Base-by-base conservation (phyloP, 306 rosid species). In the Vigna radiata region DNA sequence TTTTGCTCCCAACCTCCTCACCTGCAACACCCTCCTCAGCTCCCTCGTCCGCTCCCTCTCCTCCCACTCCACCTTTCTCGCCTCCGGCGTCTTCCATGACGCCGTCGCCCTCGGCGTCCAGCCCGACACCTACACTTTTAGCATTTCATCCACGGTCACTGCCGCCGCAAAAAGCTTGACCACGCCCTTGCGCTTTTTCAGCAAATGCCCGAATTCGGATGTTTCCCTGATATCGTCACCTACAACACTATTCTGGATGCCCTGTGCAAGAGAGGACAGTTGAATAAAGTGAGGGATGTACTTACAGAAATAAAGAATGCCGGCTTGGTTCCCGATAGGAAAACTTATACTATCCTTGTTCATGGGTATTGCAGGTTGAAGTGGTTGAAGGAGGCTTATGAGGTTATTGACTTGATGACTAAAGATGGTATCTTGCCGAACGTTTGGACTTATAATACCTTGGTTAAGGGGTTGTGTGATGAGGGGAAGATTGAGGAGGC, bases 351-450 rank as follows among this genome's bases (percentile, higher is more conserved):
- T 61, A 88, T 94, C 46, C 81, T 94, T 85, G 88, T 94, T 76
- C 86, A 68, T 81, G 98, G 96, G 65, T 94, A 92, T 81, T 92
- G 98, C 73, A 90, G 81, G 77, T 62, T 92, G 80, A 89, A 89
- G 62, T 87, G 84, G 91, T 44, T 92, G 82, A 86, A 89, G 84
- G 97, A 94, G 64, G 98, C 97, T 6, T 79, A 75, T 1, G 72
- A 77, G 82, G 83, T 94, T 82, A 63, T 94, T 9, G 88, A 94
- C 39, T 77, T 92, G 82, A 91, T 94, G 98, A 84, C 88, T 0
- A 78, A 41, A 19, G 80, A 77, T 29, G 52, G 69, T 54, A 52
- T 82, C 80, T 64, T 88, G 79, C 93, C 97, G 0, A 91, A 89
- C 92, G 61, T 89, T 64, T 88, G 96, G 96, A 94, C 97, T 39